Conservation (phyloP, 176 grass and related monocot species). For the Hyparrhenia diplandra region DNA sequence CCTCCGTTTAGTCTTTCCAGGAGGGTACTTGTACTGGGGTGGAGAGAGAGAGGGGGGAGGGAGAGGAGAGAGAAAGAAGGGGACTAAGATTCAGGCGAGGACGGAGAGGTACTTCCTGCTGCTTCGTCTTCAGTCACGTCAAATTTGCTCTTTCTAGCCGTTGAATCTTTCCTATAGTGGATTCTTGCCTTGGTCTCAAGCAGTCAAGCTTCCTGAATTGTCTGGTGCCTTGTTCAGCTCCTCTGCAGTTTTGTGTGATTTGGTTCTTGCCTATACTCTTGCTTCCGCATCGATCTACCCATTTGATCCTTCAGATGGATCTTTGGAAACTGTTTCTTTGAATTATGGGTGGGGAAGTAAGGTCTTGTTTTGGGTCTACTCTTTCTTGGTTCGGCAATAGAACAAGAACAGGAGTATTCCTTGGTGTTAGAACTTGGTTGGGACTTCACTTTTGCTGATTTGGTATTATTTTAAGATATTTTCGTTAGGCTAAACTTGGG, state of each 20-base stretch:
- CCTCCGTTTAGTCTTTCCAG: background rate
- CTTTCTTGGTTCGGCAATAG: background rate
- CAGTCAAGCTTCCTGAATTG: background rate
- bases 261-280: constrained; percentile 9
- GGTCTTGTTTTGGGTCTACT: background rate
- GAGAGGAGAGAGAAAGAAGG: background rate
- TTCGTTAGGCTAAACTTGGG: constrained; percentile 1
- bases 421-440: background rate
- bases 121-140: background rate
- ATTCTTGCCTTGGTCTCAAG: background rate
- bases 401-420: background rate
- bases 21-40: no score
- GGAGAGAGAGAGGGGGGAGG: background rate
- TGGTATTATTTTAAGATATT: background rate
- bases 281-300: background rate
- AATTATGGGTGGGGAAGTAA: background rate
- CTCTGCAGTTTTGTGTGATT: background rate
- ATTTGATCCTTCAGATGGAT: background rate
- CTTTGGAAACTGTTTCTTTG: background rate
- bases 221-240: background rate
- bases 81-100: background rate
- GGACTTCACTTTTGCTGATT: constrained; percentile 13
- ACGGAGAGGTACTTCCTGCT: constrained; percentile 24
- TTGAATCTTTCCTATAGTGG: constrained; percentile 3
- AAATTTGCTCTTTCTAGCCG: background rate